Evolutionary conservation across 805 yeast species (phyloP), one percentile per base, ranked within the genome.

Genomic region (Saccharomycopsis javanensis): DNA sequence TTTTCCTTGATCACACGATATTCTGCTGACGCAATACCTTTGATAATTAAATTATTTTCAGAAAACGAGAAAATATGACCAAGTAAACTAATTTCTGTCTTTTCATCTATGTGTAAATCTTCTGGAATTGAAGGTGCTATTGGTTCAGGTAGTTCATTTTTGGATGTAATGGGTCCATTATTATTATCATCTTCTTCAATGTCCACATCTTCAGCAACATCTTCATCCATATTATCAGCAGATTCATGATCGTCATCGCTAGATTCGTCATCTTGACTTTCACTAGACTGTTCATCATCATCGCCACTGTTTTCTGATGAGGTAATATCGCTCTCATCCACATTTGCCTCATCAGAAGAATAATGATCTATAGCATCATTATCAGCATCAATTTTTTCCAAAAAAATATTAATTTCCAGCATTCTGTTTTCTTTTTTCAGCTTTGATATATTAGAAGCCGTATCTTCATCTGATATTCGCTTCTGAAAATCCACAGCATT

Each of bases 21-120:
- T 65, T 94, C 97, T 11, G 95, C 98, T 1, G 97, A 87, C 1
- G 76, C 69, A 13, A 71, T 71, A 0, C 96, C 94, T 64, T 82
- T 81, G 25, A 94, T 75, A 5, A 94, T 78, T 1, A 86, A 79
- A 57, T 86, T 83, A 55, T 75, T 77, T 46, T 89, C 96, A 6
- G 88, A 90, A 8, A 86, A 72, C 0, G 84, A 82, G 8, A 78
- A 76, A 5, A 92, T 72, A 5, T 72, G 74, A 2, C 99, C 99
- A 18, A 90, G 75, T 28, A 75, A 77, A 61, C 88, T 87, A 13
- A 91, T 78, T 0, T 85, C 83, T 1, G 89, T 83, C 5, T 71
- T 70, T n/a, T 73, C 77, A 0, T 77, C 78, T 23, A 92, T 76
- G 13, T 64, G 66, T 62, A 84, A 87, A 57, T 77, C 88, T 11